A percentile compares a stretch with the other conserved stretches of the same genome.
Evolutionary conservation across 1,284 basidiomycete species (phyloP).

Genomic region (Naganishia sp.): DNA sequence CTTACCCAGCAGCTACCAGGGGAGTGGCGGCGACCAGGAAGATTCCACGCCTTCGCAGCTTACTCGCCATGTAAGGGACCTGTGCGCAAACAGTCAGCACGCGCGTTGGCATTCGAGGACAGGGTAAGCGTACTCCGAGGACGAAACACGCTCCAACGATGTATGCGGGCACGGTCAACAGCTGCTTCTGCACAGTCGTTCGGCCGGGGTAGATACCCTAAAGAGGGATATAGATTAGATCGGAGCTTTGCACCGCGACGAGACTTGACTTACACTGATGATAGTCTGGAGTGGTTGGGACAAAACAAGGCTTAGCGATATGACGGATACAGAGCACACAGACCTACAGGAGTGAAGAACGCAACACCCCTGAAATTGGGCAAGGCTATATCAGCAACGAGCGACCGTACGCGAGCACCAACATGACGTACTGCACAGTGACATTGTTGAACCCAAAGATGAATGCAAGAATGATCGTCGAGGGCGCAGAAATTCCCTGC

Average conservation of each 20-base stretch:
- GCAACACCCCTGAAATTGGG: constrained; percentile 18
- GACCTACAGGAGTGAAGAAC: constrained; percentile 33
- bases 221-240: background rate
- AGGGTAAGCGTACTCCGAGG: constrained; percentile 30
- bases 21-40: constrained; percentile 40
- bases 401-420: background rate
- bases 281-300: constrained; percentile 37
- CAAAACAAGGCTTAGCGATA: too few species aligned
- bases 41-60: constrained; percentile 42
- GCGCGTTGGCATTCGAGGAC: too few species aligned
- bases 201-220: constrained; percentile 47
- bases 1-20: constrained; percentile 46
- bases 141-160: constrained; percentile 44
- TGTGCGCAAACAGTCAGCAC: background rate
- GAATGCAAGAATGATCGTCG: constrained; percentile 39
- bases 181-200: constrained; percentile 48
- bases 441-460: constrained; percentile 54
- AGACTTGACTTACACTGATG: constrained; percentile 37
- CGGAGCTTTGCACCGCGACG: background rate
- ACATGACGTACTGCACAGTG: constrained; percentile 38
- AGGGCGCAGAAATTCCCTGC: constrained; percentile 39
- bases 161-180: constrained; percentile 51
- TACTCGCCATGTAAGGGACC: constrained; percentile 39
- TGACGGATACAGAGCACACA: too few species aligned
- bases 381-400: background rate